Base-by-base conservation (phyloP, 2,329 filamentous ascomycete genomes). In the Nemania serpens region DNA sequence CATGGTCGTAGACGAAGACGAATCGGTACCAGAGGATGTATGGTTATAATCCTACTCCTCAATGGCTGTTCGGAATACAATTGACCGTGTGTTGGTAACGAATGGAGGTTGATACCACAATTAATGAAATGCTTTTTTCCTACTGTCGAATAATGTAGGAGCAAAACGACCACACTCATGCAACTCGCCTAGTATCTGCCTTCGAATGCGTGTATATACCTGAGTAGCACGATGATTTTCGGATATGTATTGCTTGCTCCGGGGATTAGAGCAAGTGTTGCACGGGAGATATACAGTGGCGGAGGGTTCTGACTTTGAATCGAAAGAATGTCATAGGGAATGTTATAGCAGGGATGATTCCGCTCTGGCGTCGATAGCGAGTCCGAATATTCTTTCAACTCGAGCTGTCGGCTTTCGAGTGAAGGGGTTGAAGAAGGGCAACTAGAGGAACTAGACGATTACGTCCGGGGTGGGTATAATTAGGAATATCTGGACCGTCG, bases 1-100 rank as follows among this genome's bases (percentile, higher is more conserved):
- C 92, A 98, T 97, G 73, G 51, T 79, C 69, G 58, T 46, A 49
- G 43, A 50, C 33, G 36, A 39, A 37, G 45, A 49, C 41, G 48
- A 57, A 47, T 51, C 33, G 25, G 52, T 47, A 62, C 54, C 48
- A 55, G 64, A 67, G 63, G 61, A 64, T 68, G 57, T 69, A 68
- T 64, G 66, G 66, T 68, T 65, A 66, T 70, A 70, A 70, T 48
- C 64, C 65, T 72, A 70, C 58, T 72, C 59, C 62, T 69, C 68
- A 68, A 68, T 65, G 56, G 61, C 66, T 70, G 64, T 65, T 70
- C 60, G 62, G 41, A 50, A 67, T 64, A 66, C 61, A 64, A 63
- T 65, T 63, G 59, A 66, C 51, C 66, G 63, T 59, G 45, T 54
- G 57, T 61, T 66, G 62, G 48, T 68, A 70, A 69, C 59, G 67